phyloP scores from a whole-genome alignment of 2,329 filamentous ascomycete genomes.

The Claviceps arundinis region DNA sequence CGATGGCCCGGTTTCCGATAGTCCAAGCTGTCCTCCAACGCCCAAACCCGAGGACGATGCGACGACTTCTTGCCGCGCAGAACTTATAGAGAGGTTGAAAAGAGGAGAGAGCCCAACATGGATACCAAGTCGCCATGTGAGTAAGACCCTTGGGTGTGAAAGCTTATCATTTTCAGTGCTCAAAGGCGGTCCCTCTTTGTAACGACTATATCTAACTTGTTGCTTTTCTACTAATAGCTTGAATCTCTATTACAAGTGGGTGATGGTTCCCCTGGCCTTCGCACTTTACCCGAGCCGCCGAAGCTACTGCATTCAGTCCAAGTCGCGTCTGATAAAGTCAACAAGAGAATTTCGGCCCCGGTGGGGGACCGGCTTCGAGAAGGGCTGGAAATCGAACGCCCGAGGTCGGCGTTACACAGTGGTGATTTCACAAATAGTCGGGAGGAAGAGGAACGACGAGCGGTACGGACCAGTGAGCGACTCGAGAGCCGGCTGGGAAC shows the following conservation, averaged over 20 bases:
- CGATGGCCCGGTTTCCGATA: constrained; percentile 40
- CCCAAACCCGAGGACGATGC: constrained; percentile 13
- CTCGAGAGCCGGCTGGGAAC: not conserved
- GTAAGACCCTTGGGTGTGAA: constrained; percentile 9
- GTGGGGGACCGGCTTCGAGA: constrained; percentile 33
- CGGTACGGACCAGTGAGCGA: not conserved
- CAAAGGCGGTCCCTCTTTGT: not conserved
- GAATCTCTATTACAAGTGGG: constrained; percentile 22
- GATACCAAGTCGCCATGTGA: constrained; percentile 51
- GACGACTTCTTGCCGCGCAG: constrained; percentile 48
- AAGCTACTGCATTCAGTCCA: constrained; percentile 31
- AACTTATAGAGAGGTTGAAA: constrained; percentile 77
- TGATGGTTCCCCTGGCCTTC: constrained; percentile 13
- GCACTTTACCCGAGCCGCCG: constrained; percentile 23
- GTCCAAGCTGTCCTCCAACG: constrained; percentile 17
- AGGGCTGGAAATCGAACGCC: constrained; percentile 60
- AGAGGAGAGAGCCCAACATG: constrained; percentile 63
- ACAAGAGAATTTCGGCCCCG: constrained; percentile 11
- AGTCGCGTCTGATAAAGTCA: constrained; percentile 32
- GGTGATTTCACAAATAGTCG: constrained; percentile 46
- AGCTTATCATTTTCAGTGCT: not conserved
- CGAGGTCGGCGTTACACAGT: constrained; percentile 61
- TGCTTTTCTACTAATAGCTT: constrained; percentile 15
- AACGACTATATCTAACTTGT: not conserved
- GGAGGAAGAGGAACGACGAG: constrained; percentile 8